A percentile compares a stretch with the other conserved stretches of the same genome.
phyloP scores from a whole-genome alignment of 148 eudicot genomes.

The Vaccinium corymbosum region DNA sequence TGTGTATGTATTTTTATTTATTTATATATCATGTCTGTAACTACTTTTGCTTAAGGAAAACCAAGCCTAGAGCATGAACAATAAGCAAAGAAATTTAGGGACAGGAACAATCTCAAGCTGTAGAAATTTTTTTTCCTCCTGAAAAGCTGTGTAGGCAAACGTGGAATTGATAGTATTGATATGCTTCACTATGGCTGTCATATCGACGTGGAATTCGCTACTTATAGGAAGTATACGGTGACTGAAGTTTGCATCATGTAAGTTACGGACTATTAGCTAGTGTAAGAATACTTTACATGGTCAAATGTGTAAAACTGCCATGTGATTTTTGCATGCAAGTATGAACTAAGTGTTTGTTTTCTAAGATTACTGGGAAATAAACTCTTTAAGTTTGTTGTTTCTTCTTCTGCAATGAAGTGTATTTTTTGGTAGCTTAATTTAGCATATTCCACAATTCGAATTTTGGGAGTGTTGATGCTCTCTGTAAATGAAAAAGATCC shows the following conservation, averaged over 20 bases:
- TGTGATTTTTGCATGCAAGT: background rate
- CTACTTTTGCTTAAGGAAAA: background rate
- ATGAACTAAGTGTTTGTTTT: background rate
- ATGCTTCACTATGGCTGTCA: background rate
- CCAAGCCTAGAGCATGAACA: background rate
- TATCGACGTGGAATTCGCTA: background rate
- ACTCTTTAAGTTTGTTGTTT: conserved; percentile 2
- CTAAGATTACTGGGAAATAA: background rate
- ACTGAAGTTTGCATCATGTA: background rate
- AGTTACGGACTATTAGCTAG: background rate
- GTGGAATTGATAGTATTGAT: background rate
- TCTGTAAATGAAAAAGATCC: background rate
- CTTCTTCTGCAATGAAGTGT: background rate
- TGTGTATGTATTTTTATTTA: too few relatives aligned
- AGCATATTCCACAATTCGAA: background rate
- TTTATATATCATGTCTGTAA: background rate
- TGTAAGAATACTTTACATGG: background rate
- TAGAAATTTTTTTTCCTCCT: background rate
- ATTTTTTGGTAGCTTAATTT: background rate
- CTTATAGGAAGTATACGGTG: background rate
- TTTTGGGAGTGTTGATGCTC: background rate
- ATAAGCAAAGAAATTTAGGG: background rate
- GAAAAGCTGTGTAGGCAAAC: background rate
- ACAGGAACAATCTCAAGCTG: background rate
- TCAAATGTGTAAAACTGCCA: background rate